These are phyloP conservation scores for Middelhovenomyces tepae DNA, from an alignment of 805 yeast species.

Conservation along the genomic window DNA sequence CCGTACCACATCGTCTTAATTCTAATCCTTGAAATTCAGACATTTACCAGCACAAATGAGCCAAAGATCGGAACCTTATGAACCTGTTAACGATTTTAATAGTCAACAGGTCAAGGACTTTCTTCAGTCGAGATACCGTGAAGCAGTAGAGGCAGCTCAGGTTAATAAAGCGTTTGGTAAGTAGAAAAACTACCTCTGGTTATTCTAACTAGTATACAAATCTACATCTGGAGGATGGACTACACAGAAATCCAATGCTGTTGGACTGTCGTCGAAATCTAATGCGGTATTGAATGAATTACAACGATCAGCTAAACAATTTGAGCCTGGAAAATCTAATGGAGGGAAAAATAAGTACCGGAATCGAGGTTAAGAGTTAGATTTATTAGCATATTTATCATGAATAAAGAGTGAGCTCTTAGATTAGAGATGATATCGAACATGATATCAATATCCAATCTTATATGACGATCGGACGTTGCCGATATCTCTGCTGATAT, in stretches of 20 bases:
- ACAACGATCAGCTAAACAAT: constrained; percentile 4
- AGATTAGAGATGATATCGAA: too few relatives aligned
- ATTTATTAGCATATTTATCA: too few relatives aligned
- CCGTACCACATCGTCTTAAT: too few relatives aligned
- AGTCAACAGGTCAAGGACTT: constrained; percentile 11
- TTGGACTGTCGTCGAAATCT: constrained; percentile 8
- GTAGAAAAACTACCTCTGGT: constrained; percentile 2
- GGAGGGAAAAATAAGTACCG: too few relatives aligned
- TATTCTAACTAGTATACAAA: constrained; percentile 11
- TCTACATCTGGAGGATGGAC: constrained; percentile 18
- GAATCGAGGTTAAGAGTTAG: too few relatives aligned
- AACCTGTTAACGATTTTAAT: constrained; percentile 15
- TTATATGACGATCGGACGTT: too few relatives aligned
- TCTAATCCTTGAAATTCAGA: too few relatives aligned
- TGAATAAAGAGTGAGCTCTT: too few relatives aligned
- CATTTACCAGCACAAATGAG: too few relatives aligned
- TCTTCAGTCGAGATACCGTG: constrained; percentile 10
- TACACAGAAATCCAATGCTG: constrained; percentile 8
- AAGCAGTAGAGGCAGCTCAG: constrained; percentile 10
- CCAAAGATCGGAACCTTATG: too few relatives aligned
- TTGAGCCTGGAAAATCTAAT: constrained; percentile 2
- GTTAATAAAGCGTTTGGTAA: constrained; percentile 8
- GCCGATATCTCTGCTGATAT: too few relatives aligned
- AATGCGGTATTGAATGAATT: constrained; percentile 8
- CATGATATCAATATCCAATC: too few relatives aligned